Conservation (phyloP, 2,329 filamentous ascomycete species). For the Fusarium sp. region DNA sequence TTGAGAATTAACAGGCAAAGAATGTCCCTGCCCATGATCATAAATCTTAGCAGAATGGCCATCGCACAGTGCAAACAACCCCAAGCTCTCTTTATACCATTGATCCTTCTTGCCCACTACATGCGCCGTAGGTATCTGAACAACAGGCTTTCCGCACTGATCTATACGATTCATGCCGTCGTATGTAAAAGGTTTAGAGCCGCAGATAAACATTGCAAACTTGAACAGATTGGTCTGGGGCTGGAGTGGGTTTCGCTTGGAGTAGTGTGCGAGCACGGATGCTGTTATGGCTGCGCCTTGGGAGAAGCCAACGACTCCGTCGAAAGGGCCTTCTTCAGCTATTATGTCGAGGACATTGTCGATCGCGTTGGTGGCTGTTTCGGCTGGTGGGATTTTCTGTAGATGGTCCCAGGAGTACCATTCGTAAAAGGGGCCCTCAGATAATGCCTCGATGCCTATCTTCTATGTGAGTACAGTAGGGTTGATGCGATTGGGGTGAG, state of each 20-base stretch:
- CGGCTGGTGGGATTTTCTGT: neutral
- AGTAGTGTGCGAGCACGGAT: neutral
- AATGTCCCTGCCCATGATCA: neutral
- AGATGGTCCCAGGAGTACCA: neutral
- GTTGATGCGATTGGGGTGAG: neutral
- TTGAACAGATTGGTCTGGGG: neutral
- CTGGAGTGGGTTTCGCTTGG: neutral
- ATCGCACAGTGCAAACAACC: neutral
- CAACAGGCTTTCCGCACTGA: neutral
- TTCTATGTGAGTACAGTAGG: neutral
- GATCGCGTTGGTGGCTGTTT: neutral
- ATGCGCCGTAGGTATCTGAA: neutral
- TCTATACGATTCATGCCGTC: neutral
- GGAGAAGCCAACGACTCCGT: neutral
- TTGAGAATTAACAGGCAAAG: neutral
- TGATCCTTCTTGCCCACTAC: neutral
- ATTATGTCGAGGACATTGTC: neutral
- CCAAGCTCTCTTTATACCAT: neutral
- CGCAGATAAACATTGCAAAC: neutral
- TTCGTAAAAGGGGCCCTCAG: neutral
- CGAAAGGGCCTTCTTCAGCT: neutral
- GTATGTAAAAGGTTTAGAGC: neutral
- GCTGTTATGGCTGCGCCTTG: neutral
- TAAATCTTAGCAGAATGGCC: neutral
- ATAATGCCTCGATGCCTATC: neutral